Conservation (phyloP, 1,284 basidiomycete species). For the Melampsora larici-populina region DNA sequence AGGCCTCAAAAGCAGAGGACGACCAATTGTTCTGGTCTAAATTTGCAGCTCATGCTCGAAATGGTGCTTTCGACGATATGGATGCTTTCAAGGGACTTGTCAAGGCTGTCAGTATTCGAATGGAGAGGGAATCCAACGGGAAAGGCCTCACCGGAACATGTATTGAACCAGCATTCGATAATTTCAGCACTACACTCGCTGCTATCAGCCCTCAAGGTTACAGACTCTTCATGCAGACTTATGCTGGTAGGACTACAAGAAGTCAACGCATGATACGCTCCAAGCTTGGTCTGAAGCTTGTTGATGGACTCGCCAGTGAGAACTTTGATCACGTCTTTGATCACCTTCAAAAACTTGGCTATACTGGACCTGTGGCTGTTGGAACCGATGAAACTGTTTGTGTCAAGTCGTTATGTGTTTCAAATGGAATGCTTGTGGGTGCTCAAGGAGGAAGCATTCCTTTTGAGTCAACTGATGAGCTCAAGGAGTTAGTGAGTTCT, state of each 20-base stretch:
- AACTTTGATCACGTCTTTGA: constrained; percentile 2
- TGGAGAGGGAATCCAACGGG: background rate
- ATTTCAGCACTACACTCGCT: constrained; percentile 3
- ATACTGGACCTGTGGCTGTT: background rate
- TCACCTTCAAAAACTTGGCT: background rate
- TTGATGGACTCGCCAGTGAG: background rate
- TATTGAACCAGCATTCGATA: background rate
- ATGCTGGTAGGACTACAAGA: background rate
- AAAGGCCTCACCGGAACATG: background rate
- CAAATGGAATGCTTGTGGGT: constrained; percentile 13
- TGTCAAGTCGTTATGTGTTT: background rate
- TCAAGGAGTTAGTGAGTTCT: background rate
- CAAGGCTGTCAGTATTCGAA: constrained; percentile 2
- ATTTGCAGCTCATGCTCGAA: background rate
- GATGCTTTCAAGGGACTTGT: constrained; percentile 5
- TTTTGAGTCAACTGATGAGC: constrained; percentile 1
- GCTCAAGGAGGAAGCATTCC: constrained; percentile 7
- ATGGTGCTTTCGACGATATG: background rate
- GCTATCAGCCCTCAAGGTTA: constrained; percentile 10
- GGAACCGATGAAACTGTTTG: constrained; percentile 9
- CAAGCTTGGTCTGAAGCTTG: background rate
- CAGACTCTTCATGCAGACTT: background rate
- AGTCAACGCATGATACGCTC: background rate
- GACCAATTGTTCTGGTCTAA: background rate
- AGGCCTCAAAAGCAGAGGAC: background rate